Conservation (phyloP, 140 eudicot species). For the Senecio squalidus region DNA sequence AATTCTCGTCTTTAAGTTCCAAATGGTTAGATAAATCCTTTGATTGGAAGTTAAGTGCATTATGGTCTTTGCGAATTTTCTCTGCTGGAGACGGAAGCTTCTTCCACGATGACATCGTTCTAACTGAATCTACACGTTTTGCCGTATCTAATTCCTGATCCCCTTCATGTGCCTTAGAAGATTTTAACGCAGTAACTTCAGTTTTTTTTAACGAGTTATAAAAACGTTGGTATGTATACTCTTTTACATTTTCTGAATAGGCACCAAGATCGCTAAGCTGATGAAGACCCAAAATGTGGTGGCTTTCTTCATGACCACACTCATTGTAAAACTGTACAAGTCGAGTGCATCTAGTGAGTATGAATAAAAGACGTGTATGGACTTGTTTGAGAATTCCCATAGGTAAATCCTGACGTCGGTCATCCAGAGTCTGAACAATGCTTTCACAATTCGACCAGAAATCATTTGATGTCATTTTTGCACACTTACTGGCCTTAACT, state of each 20-base stretch:
- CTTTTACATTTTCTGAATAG: conserved; percentile 45
- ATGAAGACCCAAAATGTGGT: conserved; percentile 54
- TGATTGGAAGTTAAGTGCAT: conserved; percentile 44
- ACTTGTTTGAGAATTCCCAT: conserved; percentile 80
- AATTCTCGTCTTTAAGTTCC: conserved; percentile 37
- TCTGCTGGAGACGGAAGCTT: conserved; percentile 79
- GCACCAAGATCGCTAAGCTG: conserved; percentile 90
- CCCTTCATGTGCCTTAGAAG: conserved; percentile 11
- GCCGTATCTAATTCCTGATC: conserved; percentile 22
- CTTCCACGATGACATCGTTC: conserved; percentile 85
- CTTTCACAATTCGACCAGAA: conserved; percentile 85
- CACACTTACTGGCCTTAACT: conserved; percentile 58
- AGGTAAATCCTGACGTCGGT: conserved; percentile 86
- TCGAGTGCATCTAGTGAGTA: conserved; percentile 93
- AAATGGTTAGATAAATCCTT: conserved; percentile 37
- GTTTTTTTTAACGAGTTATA: conserved; percentile 23
- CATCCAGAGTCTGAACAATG: conserved; percentile 87
- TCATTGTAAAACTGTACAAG: conserved; percentile 92
- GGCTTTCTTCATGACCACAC: conserved; percentile 77
- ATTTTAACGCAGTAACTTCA: conserved; percentile 26
- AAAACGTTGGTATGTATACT: conserved; percentile 28
- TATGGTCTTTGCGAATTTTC: conserved; percentile 37
- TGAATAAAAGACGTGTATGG: conserved; percentile 87
- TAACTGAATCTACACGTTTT: conserved; percentile 54
- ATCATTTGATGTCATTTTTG: conserved; percentile 80